Base-by-base conservation (phyloP, 768 basidiomycete genomes). In the Podaxis sp. region DNA sequence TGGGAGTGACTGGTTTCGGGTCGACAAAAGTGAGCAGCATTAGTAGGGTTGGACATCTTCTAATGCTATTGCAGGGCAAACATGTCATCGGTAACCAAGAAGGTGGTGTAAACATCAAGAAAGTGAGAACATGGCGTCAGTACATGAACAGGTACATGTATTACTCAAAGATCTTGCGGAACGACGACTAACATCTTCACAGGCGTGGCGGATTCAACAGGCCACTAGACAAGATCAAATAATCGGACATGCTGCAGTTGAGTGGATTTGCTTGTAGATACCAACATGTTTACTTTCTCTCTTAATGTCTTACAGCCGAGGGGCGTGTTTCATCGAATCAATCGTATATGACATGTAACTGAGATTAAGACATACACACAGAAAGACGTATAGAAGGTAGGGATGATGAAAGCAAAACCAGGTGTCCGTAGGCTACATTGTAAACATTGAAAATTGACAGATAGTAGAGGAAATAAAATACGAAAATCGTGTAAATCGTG, bases 161-260 rank as follows among this genome's bases (percentile, higher is more conserved):
- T 62, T 58, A 39, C 49, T 55, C 36, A 12, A 8, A 6, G 19
- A 22, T 33, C 8, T 33, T 33, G 33, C 8, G 26, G 36, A 38
- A 36, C 51, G 24, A 24, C 36, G 42, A 33, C 44, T 46, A 30
- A 54, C 11, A 22, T 55, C 44, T 44, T 39, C 28, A 22, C 36
- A 63, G 90, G 58, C 87, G 88, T 64, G 92, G 92, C 65, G 91
- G 91, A 55, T 92, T 95, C 80, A 92, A 93, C 79, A 86, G 95
- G 68, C 95, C 96, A 17, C 76, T 98, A 65, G 96, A 97, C 77
- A 96, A 96, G 79, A 95, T 97, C 82, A 96, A 96, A 77, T 96
- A 82, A 66, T 28, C n/a, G 17, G 40, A 44, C 38, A 19, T 59
- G 26, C 26, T 48, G 48, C 63, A 63, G 56, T 39, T 63, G 36